A percentile compares a stretch with the other conserved stretches of the same genome.
These are phyloP conservation scores for Penicillium bovifimosum DNA, from an alignment of 495 filamentous ascomycete species.

Conservation along the genomic window DNA sequence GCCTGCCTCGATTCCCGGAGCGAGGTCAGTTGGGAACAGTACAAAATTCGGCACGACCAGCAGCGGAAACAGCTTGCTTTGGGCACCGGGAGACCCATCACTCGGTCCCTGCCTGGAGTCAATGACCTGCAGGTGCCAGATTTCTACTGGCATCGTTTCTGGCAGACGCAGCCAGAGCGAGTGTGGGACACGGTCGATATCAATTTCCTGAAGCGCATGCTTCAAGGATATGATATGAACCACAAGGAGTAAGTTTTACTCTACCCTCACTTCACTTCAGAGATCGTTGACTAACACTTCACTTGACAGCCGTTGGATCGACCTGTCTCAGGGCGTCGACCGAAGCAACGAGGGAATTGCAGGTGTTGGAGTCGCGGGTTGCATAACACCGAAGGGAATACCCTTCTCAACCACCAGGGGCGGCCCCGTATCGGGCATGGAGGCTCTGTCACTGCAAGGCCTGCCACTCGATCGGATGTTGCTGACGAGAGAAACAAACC, in stretches of 20 bases:
- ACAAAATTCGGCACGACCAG: conserved; percentile 50
- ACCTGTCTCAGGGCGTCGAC: too few relatives aligned
- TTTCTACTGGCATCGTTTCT: too few relatives aligned
- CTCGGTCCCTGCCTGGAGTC: too few relatives aligned
- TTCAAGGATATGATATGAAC: conserved; percentile 48
- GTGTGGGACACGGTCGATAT: conserved; percentile 71
- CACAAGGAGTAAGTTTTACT: conserved; percentile 53
- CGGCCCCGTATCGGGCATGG: conserved; percentile 58
- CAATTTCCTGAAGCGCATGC: conserved; percentile 43
- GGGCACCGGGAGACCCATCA: too few relatives aligned
- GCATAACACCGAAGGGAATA: conserved; percentile 65
- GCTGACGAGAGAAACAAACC: conserved; percentile 58
- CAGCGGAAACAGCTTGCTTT: conserved; percentile 40
- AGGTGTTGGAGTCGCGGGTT: conserved; percentile 56
- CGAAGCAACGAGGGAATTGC: conserved; percentile 35
- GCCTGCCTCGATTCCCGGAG: conserved; percentile 14
- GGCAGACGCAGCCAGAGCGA: too few relatives aligned
- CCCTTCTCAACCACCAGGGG: conserved; percentile 58
- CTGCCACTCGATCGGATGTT: too few relatives aligned
- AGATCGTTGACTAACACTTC: not conserved
- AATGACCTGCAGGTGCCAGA: too few relatives aligned
- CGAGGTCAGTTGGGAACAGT: conserved; percentile 50
- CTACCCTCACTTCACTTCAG: not conserved
- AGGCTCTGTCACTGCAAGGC: conserved; percentile 64
- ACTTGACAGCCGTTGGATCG: conserved; percentile 46